Percentiles rank a stretch among this genome's conserved stretches.
Evolutionary conservation across 164 flowering plant genomes (phyloP).

Genomic region (Nelumbo lutea): DNA sequence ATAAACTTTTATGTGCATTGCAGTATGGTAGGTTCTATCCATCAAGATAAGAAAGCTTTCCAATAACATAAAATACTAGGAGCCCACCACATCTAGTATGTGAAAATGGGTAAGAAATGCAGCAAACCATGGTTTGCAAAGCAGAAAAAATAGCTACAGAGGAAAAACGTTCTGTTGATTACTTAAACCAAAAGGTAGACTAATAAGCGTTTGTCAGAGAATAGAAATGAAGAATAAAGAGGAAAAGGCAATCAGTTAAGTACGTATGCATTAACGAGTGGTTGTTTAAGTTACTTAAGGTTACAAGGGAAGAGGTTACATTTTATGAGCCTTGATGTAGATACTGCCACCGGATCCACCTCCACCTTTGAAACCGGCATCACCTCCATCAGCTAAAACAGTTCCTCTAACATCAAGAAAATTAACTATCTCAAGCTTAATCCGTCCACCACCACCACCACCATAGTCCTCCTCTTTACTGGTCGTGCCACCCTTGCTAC

Average conservation of each 20-base stretch:
- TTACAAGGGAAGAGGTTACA: constrained; percentile 40
- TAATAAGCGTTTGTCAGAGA: no score
- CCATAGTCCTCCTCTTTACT: constrained; percentile 61
- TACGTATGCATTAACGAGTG: background rate
- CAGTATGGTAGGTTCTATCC: no score
- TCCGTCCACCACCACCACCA: constrained; percentile 78
- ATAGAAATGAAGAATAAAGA: no score
- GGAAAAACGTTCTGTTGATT: no score
- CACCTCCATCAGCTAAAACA: constrained; percentile 76
- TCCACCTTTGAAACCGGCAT: constrained; percentile 76
- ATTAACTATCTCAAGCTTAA: constrained; percentile 25
- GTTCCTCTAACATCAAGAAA: constrained; percentile 40
- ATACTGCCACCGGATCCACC: constrained; percentile 99
- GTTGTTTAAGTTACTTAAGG: background rate
- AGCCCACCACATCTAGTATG: no score
- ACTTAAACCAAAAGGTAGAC: no score
- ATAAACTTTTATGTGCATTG: no score
- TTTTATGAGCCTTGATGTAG: constrained; percentile 51
- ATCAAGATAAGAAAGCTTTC: no score
- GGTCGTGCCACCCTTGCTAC: constrained; percentile 77
- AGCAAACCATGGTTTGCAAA: no score
- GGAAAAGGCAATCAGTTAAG: background rate
- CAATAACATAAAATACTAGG: no score
- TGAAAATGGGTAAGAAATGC: no score
- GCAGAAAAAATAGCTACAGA: no score